Evolutionary conservation across 805 yeast species (phyloP).

Genomic region (Brettanomyces bruxellensis): DNA sequence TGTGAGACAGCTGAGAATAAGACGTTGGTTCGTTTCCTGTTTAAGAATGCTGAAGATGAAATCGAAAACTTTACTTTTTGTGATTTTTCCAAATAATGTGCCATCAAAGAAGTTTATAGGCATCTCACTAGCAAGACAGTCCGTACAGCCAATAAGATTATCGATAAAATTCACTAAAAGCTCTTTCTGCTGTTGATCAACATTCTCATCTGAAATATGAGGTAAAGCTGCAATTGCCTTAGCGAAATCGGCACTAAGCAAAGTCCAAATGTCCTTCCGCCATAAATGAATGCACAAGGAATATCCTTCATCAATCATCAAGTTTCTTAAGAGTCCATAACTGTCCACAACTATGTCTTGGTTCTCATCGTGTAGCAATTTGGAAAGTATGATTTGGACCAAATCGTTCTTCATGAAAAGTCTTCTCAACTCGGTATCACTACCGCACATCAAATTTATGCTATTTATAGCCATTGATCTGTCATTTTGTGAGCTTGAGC

Average conservation of each 20-base stretch:
- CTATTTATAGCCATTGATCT: conserved; percentile 70
- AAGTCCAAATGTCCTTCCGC: conserved; percentile 70
- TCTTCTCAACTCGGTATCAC: conserved; percentile 41
- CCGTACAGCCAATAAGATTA: conserved; percentile 58
- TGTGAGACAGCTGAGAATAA: conserved; percentile 14
- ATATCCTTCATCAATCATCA: conserved; percentile 82
- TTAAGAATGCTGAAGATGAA: conserved; percentile 30
- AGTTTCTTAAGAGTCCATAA: conserved; percentile 70
- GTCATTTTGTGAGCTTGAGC: conserved; percentile 59
- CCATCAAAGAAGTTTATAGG: conserved; percentile 42
- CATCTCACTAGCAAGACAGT: conserved; percentile 51
- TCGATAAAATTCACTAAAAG: conserved; percentile 61
- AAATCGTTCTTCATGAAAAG: conserved; percentile 63
- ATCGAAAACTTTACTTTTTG: conserved; percentile 19
- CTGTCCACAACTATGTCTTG: conserved; percentile 75
- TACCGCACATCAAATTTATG: conserved; percentile 58
- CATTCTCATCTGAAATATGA: conserved; percentile 25
- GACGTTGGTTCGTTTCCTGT: conserved; percentile 22
- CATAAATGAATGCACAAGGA: conserved; percentile 67
- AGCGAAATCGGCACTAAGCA: conserved; percentile 41
- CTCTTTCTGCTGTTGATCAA: conserved; percentile 26
- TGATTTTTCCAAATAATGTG: conserved; percentile 15
- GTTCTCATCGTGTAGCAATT: conserved; percentile 54
- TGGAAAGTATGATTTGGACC: conserved; percentile 53
- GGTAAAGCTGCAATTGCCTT: conserved; percentile 43